Evolutionary conservation across 352 stramenopile species (phyloP).

Genomic region (Phytophthora colocasiae): DNA sequence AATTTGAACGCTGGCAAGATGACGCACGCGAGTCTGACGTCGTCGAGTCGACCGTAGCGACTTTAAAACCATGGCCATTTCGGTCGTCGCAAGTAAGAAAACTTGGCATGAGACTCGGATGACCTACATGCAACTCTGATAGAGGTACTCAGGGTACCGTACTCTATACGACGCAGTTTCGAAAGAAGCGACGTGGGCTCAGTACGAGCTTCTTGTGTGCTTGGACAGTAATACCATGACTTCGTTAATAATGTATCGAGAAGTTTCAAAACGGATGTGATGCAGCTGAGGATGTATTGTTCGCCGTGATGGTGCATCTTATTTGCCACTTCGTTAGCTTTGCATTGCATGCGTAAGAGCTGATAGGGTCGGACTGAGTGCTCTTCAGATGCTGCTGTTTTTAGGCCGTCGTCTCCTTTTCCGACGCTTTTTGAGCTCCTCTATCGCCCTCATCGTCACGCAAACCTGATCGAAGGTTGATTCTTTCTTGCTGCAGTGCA

Average conservation of each 20-base stretch:
- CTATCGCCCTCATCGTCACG: too few species aligned
- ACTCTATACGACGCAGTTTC: constrained; percentile 10
- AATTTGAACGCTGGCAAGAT: too few species aligned
- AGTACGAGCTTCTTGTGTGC: constrained; percentile 6
- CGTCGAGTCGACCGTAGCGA: not conserved
- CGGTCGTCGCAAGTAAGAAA: not conserved
- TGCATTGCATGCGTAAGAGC: too few species aligned
- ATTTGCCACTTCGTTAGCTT: not conserved
- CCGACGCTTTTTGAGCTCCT: too few species aligned
- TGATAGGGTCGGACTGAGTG: not conserved
- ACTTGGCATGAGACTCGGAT: not conserved
- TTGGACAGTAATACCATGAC: constrained; percentile 6
- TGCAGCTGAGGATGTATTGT: constrained; percentile 13
- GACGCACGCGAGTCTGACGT: not conserved
- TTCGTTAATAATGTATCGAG: not conserved
- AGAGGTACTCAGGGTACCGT: too few species aligned
- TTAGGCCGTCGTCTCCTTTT: too few species aligned
- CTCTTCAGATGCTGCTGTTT: constrained; percentile 1
- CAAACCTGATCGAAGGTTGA: too few species aligned
- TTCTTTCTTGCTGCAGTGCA: too few species aligned
- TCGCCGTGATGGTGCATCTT: constrained; percentile 4
- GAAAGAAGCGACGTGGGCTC: constrained; percentile 3
- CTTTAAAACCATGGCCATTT: constrained; percentile 9
- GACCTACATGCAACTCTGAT: too few species aligned
- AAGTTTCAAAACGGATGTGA: constrained; percentile 18